These are phyloP conservation scores for Henningerozyma blattae DNA, from an alignment of 805 yeast genomes.

Conservation along the genomic window DNA sequence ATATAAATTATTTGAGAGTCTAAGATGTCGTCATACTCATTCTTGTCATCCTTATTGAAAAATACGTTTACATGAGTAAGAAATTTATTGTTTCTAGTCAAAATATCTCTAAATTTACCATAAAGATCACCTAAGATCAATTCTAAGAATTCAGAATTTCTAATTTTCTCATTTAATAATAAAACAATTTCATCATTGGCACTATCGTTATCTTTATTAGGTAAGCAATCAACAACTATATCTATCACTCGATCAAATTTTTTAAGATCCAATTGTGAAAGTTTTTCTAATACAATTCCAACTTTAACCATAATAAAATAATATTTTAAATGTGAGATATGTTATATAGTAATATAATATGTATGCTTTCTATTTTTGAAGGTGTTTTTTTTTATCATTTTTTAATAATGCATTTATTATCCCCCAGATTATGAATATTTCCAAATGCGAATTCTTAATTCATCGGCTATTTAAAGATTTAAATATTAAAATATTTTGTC, in stretches of 20 bases:
- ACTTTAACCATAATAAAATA: constrained; percentile 7
- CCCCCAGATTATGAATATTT: too few species aligned
- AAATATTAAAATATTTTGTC: background rate
- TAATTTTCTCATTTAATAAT: background rate
- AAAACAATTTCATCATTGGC: background rate
- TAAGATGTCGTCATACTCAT: background rate
- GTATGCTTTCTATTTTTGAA: too few species aligned
- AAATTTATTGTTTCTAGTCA: background rate
- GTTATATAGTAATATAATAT: too few species aligned
- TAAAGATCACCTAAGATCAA: background rate
- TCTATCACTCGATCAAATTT: background rate
- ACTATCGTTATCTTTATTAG: background rate
- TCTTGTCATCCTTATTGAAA: background rate
- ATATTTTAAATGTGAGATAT: too few species aligned
- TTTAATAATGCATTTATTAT: too few species aligned
- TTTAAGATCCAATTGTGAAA: constrained; percentile 4
- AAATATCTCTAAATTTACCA: background rate
- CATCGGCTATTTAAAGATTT: background rate
- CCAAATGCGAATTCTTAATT: background rate
- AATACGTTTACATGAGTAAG: background rate
- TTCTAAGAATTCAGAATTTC: background rate
- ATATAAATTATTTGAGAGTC: background rate
- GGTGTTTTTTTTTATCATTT: too few species aligned
- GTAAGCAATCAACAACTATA: constrained; percentile 4
- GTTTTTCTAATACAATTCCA: constrained; percentile 10